Conservation (phyloP, 1,284 basidiomycete genomes). For the Tylopilus sp. region DNA sequence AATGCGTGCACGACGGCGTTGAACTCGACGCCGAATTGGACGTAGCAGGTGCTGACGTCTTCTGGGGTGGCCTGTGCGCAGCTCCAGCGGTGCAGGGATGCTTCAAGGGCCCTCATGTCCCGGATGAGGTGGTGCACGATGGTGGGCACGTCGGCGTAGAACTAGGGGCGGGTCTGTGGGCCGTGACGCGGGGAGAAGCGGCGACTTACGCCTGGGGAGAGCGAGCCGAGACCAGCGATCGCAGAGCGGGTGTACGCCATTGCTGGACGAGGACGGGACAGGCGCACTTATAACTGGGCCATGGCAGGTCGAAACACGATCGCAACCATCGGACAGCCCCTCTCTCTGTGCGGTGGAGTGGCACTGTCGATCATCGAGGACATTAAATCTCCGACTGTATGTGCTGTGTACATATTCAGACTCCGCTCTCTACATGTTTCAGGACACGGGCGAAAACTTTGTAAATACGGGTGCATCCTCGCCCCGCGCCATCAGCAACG, state of each 20-base stretch:
- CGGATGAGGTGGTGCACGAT: constrained; percentile 84
- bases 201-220: constrained; percentile 3
- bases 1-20: constrained; percentile 84
- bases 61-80: constrained; percentile 64
- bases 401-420: background rate
- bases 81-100: constrained; percentile 78
- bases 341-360: background rate
- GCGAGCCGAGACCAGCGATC: constrained; percentile 21
- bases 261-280: too few species aligned
- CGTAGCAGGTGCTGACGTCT: constrained; percentile 90
- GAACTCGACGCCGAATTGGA: constrained; percentile 91
- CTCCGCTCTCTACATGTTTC: constrained; percentile 6
- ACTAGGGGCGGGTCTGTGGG: background rate
- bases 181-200: background rate
- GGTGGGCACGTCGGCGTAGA: constrained; percentile 48
- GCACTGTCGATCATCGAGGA: background rate
- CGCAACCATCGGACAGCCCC: background rate
- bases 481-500: background rate
- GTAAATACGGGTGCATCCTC: constrained; percentile 3
- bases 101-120: constrained; percentile 85
- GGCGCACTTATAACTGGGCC: background rate
- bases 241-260: too few species aligned
- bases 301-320: background rate
- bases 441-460: constrained; percentile 23
- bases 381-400: background rate